Percentiles rank a stretch among this genome's conserved stretches.
phyloP scores from a whole-genome alignment of 2,329 filamentous ascomycete genomes.

The Onygena corvina region DNA sequence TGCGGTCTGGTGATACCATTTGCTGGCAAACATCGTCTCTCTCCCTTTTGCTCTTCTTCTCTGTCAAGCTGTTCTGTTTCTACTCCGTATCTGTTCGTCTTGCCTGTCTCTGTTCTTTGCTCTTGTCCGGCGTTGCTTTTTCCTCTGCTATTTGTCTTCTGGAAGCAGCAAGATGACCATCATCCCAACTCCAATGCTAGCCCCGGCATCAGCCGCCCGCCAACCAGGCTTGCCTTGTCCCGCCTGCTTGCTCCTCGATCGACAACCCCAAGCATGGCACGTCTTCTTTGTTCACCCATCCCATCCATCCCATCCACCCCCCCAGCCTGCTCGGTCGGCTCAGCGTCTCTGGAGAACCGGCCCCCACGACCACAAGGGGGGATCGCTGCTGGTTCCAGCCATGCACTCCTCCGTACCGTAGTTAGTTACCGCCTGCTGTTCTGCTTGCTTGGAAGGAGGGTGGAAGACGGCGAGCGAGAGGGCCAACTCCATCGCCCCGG shows the following conservation, averaged over 20 bases:
- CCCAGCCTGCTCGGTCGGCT: too few relatives aligned
- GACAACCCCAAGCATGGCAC: too few relatives aligned
- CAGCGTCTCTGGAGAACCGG: too few relatives aligned
- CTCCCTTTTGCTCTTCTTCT: not conserved
- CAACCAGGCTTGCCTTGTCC: not conserved
- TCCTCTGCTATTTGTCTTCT: too few relatives aligned
- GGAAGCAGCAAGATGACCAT: too few relatives aligned
- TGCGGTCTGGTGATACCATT: constrained; percentile 2
- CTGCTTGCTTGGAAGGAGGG: not conserved
- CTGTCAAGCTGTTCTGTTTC: not conserved
- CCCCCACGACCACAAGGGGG: not conserved
- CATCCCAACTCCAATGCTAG: too few relatives aligned
- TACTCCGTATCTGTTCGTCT: too few relatives aligned
- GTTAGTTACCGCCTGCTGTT: not conserved
- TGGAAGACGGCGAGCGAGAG: too few relatives aligned
- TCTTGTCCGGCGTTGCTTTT: too few relatives aligned
- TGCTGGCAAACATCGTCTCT: constrained; percentile 1
- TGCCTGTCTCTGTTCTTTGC: too few relatives aligned
- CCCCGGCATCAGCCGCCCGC: constrained; percentile 2
- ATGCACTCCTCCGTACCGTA: constrained; percentile 1
- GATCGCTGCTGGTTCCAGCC: constrained; percentile 2
- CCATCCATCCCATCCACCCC: not conserved
- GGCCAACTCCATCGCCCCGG: constrained; percentile 2
- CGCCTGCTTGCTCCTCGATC: not conserved
- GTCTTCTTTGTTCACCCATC: not conserved